Conservation (phyloP, 2,329 filamentous ascomycete genomes). For the Fusarium goolgardi region DNA sequence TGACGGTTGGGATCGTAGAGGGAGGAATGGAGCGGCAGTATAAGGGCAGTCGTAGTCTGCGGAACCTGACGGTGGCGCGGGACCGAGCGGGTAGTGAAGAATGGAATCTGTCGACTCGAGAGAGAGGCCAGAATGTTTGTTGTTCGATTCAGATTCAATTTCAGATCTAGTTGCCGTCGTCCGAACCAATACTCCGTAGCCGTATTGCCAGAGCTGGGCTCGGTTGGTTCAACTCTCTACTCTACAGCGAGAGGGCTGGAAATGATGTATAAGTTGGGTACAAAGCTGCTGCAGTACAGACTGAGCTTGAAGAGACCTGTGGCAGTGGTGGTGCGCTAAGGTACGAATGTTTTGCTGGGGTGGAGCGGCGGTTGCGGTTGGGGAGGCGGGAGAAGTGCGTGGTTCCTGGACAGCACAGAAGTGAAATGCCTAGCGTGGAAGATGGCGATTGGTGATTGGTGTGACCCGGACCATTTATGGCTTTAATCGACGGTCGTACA, state of each 20-base stretch:
- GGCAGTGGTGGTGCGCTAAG: slow-evolving; percentile 42
- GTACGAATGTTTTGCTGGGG: slow-evolving; percentile 42
- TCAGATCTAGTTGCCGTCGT: slow-evolving; percentile 36
- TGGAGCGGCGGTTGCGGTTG: slow-evolving; percentile 41
- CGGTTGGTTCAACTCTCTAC: slow-evolving; percentile 30
- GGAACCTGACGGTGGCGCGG: slow-evolving; percentile 38
- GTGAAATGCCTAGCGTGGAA: slow-evolving; percentile 49
- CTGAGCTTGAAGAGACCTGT: slow-evolving; percentile 43
- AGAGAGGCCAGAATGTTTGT: slow-evolving; percentile 21
- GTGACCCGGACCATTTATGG: slow-evolving; percentile 32
- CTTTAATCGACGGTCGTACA: slow-evolving; percentile 18
- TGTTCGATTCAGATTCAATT: neutral
- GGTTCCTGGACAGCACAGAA: slow-evolving; percentile 39
- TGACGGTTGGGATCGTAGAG: slow-evolving; percentile 38
- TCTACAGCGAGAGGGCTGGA: slow-evolving; percentile 41
- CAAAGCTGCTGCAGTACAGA: slow-evolving; percentile 34
- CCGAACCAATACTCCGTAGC: slow-evolving; percentile 36
- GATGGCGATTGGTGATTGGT: slow-evolving; percentile 53
- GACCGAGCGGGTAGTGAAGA: slow-evolving; percentile 21
- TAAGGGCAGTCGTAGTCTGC: slow-evolving; percentile 41
- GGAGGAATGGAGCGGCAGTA: slow-evolving; percentile 37
- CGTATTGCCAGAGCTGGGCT: slow-evolving; percentile 39
- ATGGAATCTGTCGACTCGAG: slow-evolving; percentile 19
- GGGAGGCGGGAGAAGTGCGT: slow-evolving; percentile 35
- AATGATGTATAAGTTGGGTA: slow-evolving; percentile 44